These are phyloP conservation scores for Strobilomyces confusus DNA, from an alignment of 768 basidiomycete genomes.

Conservation along the genomic window DNA sequence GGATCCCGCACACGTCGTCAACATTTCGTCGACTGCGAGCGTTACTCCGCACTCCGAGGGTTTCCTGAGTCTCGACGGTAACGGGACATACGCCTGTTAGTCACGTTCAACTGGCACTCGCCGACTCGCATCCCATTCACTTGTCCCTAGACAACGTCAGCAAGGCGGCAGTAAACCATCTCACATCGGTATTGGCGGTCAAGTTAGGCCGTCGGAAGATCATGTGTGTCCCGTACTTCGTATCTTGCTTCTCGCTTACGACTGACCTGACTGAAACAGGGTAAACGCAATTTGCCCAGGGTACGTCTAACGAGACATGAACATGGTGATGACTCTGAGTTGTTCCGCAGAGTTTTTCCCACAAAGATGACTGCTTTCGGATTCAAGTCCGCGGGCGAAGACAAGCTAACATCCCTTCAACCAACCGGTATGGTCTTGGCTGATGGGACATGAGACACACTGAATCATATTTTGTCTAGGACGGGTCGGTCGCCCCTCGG, in stretches of 20 bases:
- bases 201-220: conserved; percentile 58
- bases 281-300: conserved; percentile 85
- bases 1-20: conserved; percentile 76
- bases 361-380: conserved; percentile 83
- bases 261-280: conserved; percentile 32
- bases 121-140: not conserved
- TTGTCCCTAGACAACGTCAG: conserved; percentile 60
- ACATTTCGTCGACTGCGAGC: conserved; percentile 72
- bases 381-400: conserved; percentile 51
- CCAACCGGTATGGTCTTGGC: conserved; percentile 52
- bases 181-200: conserved; percentile 67
- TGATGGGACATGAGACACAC: not conserved
- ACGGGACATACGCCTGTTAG: conserved; percentile 79
- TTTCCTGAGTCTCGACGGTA: conserved; percentile 47
- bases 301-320: conserved; percentile 33
- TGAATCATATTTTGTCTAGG: conserved; percentile 35
- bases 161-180: conserved; percentile 85
- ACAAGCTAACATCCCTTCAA: conserved; percentile 47
- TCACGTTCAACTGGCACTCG: conserved; percentile 14
- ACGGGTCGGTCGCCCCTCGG: conserved; percentile 58
- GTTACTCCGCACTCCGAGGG: conserved; percentile 48
- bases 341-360: conserved; percentile 56
- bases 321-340: not conserved
- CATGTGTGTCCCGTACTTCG: conserved; percentile 46
- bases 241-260: not conserved